Base-by-base conservation (phyloP, 108 stramenopile genomes). In the Asterionellopsis glacialis region DNA sequence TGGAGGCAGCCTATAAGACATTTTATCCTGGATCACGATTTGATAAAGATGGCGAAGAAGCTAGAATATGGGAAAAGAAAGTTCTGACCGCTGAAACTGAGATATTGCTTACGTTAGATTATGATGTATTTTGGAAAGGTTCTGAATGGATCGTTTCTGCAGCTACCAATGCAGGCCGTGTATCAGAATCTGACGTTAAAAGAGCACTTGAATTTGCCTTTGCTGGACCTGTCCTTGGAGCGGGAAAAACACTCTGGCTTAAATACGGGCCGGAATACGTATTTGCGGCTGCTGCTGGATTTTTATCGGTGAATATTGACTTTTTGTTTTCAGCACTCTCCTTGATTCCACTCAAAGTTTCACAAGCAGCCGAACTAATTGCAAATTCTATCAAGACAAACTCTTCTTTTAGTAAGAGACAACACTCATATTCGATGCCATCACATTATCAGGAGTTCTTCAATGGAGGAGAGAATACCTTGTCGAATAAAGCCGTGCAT, bases 81-180 rank as follows among this genome's bases (percentile, higher is more conserved):
- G 85, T 93, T 16, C 69, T 88, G 13, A 62, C 65, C 10, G 82
- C 85, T 15, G 91, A 93, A 55, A 57, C 64, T 11, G 71, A 72
- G 11, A 71, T 93, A 44, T 45, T 93, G 40, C 60, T 48, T 5
- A 58, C 74, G 10, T 80, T 93, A 18, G 55, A 83, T 23, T 87
- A 89, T 52, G 91, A 93, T 60, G 68, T 93, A 13, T 93, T 89
- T 64, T 86, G 81, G 75, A 27, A 69, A 63, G 87, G 84, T 16
- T 68, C 83, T n/a, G 85, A 87, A 41, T 87, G 80, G 79, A 73
- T 91, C 15, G 60, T 72, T 27, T 57, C 70, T 33, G 71, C 82
- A 45, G 76, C 74, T 50, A 59, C 62, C 16, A 64, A 64, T 10
- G 65, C 73, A 7, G 64, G 56, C 23, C 70, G 63, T 22, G 64